phyloP scores from a whole-genome alignment of 352 stramenopile genomes.

The Phytophthora syringae region DNA sequence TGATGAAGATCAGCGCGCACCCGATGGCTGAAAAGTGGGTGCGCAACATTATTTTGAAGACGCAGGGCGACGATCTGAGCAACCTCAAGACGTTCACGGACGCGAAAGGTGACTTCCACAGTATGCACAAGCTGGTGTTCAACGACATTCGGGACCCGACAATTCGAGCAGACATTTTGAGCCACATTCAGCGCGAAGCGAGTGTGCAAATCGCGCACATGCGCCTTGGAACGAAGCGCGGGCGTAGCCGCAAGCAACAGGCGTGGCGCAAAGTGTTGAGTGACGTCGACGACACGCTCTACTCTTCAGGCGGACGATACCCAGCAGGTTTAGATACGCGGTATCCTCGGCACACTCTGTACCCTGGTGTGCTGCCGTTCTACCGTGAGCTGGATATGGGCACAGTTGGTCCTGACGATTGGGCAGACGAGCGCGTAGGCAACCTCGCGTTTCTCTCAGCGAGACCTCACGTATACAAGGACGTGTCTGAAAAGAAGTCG shows the following conservation, averaged over 20 bases:
- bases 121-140: conserved; percentile 98
- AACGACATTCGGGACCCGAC: conserved; percentile 92
- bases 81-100: conserved; percentile 97
- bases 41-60: conserved; percentile 97
- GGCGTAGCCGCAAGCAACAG: conserved; percentile 79
- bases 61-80: conserved; percentile 95
- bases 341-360: conserved; percentile 94
- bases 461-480: conserved; percentile 99
- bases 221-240: conserved; percentile 87
- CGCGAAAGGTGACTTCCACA: conserved; percentile 96
- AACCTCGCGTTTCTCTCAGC: conserved; percentile 99
- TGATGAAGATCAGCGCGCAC: conserved; percentile 97
- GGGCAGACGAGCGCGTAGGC: conserved; percentile 89
- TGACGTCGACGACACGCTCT: conserved; percentile 99
- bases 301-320: conserved; percentile 95
- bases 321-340: conserved; percentile 95
- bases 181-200: conserved; percentile 95
- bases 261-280: conserved; percentile 98
- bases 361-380: conserved; percentile 98
- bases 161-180: conserved; percentile 94
- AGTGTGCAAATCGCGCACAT: conserved; percentile 95
- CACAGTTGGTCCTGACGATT: conserved; percentile 89
- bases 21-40: conserved; percentile 95
- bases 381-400: conserved; percentile 98
- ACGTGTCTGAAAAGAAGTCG: conserved; percentile 97